Percentiles rank a stretch among this genome's conserved stretches.
These are phyloP conservation scores for Boletus sp. DNA, from an alignment of 768 basidiomycete species.

Conservation along the genomic window DNA sequence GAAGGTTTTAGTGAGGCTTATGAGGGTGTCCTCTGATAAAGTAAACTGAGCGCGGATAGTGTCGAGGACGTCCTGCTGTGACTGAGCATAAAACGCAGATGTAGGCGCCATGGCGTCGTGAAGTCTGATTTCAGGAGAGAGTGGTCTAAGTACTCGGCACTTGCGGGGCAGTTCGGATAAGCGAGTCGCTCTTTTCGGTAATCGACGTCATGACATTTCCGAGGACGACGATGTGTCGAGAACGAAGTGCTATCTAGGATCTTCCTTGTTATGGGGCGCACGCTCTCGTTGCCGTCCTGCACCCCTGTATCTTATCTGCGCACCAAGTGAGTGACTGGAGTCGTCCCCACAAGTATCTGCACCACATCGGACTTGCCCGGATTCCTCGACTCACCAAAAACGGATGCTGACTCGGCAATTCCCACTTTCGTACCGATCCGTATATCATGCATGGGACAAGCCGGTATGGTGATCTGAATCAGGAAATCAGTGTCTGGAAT, in stretches of 20 bases:
- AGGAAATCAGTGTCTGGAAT: too few relatives aligned
- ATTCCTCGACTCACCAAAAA: too few relatives aligned
- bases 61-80: slow-evolving; percentile 52
- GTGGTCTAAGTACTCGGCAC: not conserved
- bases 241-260: not conserved
- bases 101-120: slow-evolving; percentile 35
- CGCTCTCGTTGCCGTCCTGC: not conserved
- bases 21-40: slow-evolving; percentile 57
- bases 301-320: not conserved
- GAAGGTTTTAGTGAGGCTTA: slow-evolving; percentile 74
- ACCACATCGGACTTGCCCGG: too few relatives aligned
- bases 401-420: too few relatives aligned
- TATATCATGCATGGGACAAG: too few relatives aligned
- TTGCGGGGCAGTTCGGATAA: not conserved
- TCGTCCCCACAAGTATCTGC: too few relatives aligned
- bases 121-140: not conserved
- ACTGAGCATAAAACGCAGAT: slow-evolving; percentile 41
- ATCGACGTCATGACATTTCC: slow-evolving; percentile 4
- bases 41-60: slow-evolving; percentile 73
- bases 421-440: too few relatives aligned
- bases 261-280: not conserved
- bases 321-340: too few relatives aligned
- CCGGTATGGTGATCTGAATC: too few relatives aligned
- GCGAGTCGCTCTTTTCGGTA: slow-evolving; percentile 3
- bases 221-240: not conserved